Conservation (phyloP, 2,329 filamentous ascomycete genomes). For the Colletotrichum cuscutae region DNA sequence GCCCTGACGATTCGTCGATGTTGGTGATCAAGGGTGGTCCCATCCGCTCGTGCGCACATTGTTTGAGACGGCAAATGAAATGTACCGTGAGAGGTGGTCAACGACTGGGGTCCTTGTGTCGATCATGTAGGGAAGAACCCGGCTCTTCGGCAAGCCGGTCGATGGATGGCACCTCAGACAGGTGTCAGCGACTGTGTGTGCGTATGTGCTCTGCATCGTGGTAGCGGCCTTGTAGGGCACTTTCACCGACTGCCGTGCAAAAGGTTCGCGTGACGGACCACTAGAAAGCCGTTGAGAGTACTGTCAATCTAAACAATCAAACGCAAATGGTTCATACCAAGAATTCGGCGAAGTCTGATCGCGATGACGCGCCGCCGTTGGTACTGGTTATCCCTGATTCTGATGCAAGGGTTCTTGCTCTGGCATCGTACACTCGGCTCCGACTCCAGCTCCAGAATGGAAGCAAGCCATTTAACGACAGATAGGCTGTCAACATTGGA, state of each 20-base stretch:
- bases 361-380: neutral
- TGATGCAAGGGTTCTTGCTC: neutral
- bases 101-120: neutral
- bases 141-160: slow-evolving; percentile 12
- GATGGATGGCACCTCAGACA: slow-evolving; percentile 26
- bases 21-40: slow-evolving; percentile 7
- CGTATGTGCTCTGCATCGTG: neutral
- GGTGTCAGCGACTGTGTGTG: slow-evolving; percentile 4
- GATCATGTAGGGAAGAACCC: slow-evolving; percentile 5
- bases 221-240: neutral
- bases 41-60: slow-evolving; percentile 21
- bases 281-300: neutral
- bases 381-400: neutral
- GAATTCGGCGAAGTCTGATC: slow-evolving; percentile 2
- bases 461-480: too few species aligned
- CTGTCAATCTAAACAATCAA: neutral
- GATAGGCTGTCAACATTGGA: neutral
- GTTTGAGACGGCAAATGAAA: slow-evolving; percentile 28
- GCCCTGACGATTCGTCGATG: slow-evolving; percentile 9
- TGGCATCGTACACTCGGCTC: slow-evolving; percentile 3
- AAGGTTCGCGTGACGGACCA: neutral
- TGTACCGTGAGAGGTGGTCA: neutral
- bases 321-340: neutral
- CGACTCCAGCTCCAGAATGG: slow-evolving; percentile 5
- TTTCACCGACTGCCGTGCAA: neutral